Base-by-base conservation (phyloP, 139 green algal genomes). In the Parachlorella kessleri region DNA sequence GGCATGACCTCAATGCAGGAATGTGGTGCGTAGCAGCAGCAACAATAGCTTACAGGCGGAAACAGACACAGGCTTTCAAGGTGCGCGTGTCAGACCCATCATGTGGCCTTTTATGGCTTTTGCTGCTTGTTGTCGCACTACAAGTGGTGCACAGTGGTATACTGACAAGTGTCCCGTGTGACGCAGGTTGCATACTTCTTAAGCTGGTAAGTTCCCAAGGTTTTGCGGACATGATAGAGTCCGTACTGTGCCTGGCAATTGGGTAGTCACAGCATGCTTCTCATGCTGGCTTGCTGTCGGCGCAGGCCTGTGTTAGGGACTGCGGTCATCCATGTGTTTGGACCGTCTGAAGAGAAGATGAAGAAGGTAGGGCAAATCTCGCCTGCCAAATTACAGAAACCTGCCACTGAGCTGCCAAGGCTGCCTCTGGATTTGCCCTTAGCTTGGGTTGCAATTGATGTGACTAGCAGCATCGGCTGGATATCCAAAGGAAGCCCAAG, bases 231-330 rank as follows among this genome's bases (percentile, higher is more conserved):
- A n/a, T n/a, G n/a, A n/a, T n/a, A n/a, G n/a, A n/a, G n/a, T n/a
- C n/a, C n/a, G n/a, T n/a, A n/a, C n/a, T n/a, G n/a, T n/a, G n/a
- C n/a, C n/a, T n/a, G n/a, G n/a, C n/a, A n/a, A n/a, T n/a, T n/a
- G n/a, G n/a, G 48, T 14, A 26, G 48, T 14, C 14, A 26, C 48
- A 9, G 10, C 10, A 14, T 14, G 28, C 70, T 75, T n/a, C 80
- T 84, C 70, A 84, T 81, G 53, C 9, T 70, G 26, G 71, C 81
- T 26, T 84, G 84, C 55, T 87, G 84, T 37, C 35, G 78, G 28
- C 40, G 37, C 30, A 84, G 82, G 82, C 77, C 82, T 7, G 40
- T 68, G n/a, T 37, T 84, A 23, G 82, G 82, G 4, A 36, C 42
- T 24, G 82, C 70, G 1, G 23, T 80, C 3, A n/a, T 87, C 10